Conservation (phyloP, 106 monocot genomes). For the Allium cepa region DNA sequence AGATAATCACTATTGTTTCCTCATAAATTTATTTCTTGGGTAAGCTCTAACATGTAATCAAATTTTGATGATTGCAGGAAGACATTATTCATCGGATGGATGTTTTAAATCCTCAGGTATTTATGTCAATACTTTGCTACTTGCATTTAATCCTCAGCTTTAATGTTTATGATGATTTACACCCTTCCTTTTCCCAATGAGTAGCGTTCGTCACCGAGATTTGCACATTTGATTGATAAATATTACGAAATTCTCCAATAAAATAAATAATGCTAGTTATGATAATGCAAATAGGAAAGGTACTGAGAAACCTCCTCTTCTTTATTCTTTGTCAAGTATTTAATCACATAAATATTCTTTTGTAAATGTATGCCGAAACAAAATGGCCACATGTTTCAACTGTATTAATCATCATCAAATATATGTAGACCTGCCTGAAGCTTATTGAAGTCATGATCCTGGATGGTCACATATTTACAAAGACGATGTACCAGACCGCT, state of each 20-base stretch:
- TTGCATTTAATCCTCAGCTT: neutral
- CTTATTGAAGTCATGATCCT: conserved; percentile 57
- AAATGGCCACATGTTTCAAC: neutral
- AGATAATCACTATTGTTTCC: neutral
- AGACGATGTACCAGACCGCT: conserved; percentile 36
- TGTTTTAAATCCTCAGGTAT: conserved; percentile 84
- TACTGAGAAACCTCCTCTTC: neutral
- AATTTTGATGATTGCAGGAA: conserved; percentile 39
- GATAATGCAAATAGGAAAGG: neutral
- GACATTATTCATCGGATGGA: conserved; percentile 69
- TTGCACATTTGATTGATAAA: neutral
- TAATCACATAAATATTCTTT: neutral
- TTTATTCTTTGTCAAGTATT: neutral
- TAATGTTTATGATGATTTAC: neutral
- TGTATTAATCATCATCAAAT: neutral
- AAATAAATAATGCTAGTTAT: neutral
- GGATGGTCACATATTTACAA: conserved; percentile 51
- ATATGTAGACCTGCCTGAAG: conserved; percentile 58
- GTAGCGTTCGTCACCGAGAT: neutral
- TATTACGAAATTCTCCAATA: neutral
- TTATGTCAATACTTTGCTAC: conserved; percentile 10
- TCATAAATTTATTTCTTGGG: neutral
- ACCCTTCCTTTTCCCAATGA: neutral
- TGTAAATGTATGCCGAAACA: neutral
- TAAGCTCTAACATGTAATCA: neutral